phyloP scores from a whole-genome alignment of 2,329 filamentous ascomycete genomes.

The Talaromyces sp. region DNA sequence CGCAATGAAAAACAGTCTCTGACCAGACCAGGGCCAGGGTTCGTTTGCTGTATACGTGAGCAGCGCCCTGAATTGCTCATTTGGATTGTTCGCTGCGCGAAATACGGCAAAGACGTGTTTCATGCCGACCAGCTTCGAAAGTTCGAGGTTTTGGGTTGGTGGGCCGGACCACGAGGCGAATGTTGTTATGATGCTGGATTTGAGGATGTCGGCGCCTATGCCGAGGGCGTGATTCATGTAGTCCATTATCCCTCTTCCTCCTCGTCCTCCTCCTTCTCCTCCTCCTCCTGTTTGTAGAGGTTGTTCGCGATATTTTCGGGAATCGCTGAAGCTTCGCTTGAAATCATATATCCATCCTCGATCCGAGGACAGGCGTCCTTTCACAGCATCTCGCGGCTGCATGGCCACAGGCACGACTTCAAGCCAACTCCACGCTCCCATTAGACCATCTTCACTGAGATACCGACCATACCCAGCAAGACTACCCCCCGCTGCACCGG shows the following conservation, averaged over 20 bases:
- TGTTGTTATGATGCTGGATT: neutral
- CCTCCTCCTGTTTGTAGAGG: neutral
- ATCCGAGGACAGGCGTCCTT: neutral
- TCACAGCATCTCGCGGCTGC: neutral
- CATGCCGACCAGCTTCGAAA: neutral
- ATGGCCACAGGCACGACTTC: neutral
- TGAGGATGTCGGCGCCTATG: neutral
- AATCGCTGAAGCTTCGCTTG: neutral
- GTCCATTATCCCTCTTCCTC: neutral
- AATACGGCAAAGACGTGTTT: neutral
- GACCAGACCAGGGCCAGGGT: neutral
- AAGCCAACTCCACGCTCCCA: neutral
- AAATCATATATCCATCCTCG: neutral
- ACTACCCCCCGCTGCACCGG: neutral
- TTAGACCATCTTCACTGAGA: neutral
- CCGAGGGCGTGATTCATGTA: neutral
- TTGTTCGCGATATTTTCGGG: neutral
- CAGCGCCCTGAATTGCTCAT: neutral
- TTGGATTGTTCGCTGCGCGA: neutral
- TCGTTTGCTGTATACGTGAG: neutral
- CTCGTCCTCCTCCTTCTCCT: neutral
- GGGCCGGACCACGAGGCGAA: neutral
- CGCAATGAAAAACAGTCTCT: neutral
- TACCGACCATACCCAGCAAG: neutral
- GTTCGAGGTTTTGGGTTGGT: neutral